Conservation (phyloP, 2,329 filamentous ascomycete species). For the Aschersonia sp. region DNA sequence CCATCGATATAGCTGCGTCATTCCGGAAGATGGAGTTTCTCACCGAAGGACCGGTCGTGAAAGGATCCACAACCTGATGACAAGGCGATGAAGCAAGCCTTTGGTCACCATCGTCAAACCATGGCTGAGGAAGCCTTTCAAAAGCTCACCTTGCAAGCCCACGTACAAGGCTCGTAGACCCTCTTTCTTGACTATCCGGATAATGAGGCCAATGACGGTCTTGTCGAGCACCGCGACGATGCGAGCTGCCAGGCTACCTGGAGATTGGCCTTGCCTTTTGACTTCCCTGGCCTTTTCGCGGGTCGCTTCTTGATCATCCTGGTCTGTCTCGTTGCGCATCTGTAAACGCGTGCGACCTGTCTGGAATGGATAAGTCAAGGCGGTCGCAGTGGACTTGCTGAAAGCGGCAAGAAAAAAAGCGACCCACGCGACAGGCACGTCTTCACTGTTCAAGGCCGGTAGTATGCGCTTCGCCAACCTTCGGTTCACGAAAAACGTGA, state of each 20-base stretch:
- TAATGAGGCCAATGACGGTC: constrained; percentile 49
- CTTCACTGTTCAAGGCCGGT: constrained; percentile 26
- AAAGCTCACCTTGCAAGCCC: constrained; percentile 59
- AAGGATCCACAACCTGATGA: constrained; percentile 59
- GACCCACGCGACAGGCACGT: constrained; percentile 21
- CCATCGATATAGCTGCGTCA: neutral
- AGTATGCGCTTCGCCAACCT: constrained; percentile 48
- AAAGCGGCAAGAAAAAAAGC: constrained; percentile 47
- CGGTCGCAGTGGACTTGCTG: constrained; percentile 64
- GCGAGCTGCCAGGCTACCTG: constrained; percentile 4
- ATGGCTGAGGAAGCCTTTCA: constrained; percentile 75
- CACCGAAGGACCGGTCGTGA: constrained; percentile 13
- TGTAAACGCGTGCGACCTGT: constrained; percentile 73
- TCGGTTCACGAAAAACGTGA: constrained; percentile 76
- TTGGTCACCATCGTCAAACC: constrained; percentile 82
- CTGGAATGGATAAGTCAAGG: constrained; percentile 72
- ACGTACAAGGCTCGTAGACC: constrained; percentile 58
- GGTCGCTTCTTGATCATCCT: constrained; percentile 1
- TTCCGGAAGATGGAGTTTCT: constrained; percentile 5
- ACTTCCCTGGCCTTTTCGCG: constrained; percentile 4
- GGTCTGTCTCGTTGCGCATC: constrained; percentile 26
- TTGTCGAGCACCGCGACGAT: constrained; percentile 14
- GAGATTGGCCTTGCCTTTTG: neutral
- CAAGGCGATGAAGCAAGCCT: constrained; percentile 55
- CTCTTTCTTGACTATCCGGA: constrained; percentile 44